A percentile compares a stretch with the other conserved stretches of the same genome.
Conservation (phyloP, 2,329 filamentous ascomycete species). For the Sporothrix mexicana region DNA sequence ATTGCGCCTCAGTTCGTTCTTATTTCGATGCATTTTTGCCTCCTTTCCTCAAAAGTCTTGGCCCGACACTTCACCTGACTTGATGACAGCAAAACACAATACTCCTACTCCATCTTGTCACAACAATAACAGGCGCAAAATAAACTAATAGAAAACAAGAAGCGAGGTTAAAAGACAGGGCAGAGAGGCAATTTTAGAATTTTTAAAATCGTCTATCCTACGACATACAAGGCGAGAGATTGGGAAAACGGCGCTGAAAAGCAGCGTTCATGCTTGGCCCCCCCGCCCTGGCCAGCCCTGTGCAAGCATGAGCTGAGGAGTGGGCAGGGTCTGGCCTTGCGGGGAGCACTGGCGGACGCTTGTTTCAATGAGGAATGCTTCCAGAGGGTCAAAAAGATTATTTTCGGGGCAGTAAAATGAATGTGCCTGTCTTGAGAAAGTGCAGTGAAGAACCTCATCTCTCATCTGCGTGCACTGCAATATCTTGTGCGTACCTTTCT, state of each 20-base stretch:
- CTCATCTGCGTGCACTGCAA: not conserved
- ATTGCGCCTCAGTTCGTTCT: not conserved
- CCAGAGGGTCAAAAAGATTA: conserved; percentile 6
- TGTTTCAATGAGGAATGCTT: conserved; percentile 29
- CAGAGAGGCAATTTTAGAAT: not conserved
- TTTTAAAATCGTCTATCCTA: not conserved
- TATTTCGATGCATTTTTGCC: not conserved
- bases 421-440: not conserved
- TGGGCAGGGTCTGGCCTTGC: conserved; percentile 7
- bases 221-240: not conserved
- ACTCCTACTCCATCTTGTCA: not conserved
- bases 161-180: not conserved
- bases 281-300: conserved; percentile 20
- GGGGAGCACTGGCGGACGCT: too few species aligned
- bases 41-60: conserved; percentile 11
- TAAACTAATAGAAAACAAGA: not conserved
- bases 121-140: not conserved
- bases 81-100: not conserved
- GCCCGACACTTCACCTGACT: conserved; percentile 6
- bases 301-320: conserved; percentile 25
- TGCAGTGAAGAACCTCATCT: too few species aligned
- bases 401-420: conserved; percentile 12
- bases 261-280: not conserved
- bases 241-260: not conserved
- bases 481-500: not conserved